phyloP scores from a whole-genome alignment of 331 rosid genomes.

The Stylosanthes scabra region DNA sequence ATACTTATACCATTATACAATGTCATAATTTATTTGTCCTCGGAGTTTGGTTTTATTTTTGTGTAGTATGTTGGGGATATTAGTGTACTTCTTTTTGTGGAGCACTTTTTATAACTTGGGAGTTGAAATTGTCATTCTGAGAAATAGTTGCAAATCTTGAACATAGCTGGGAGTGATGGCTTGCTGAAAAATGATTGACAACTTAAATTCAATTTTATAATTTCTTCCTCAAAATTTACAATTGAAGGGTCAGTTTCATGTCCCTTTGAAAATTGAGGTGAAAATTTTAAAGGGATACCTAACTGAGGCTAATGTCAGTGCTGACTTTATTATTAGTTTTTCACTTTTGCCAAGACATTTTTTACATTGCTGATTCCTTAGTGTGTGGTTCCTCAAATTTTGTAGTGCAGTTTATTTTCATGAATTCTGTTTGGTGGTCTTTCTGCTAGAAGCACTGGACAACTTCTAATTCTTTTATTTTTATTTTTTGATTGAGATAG shows the following conservation, averaged over 20 bases:
- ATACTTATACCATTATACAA: background rate
- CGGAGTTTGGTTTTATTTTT: background rate
- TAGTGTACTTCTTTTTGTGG: slow-evolving; percentile 19
- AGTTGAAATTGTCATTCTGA: slow-evolving; percentile 13
- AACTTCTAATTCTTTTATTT: slow-evolving; percentile 35
- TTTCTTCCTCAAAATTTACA: background rate
- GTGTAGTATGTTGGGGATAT: slow-evolving; percentile 21
- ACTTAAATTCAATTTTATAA: background rate
- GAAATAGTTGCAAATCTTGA: slow-evolving; percentile 27
- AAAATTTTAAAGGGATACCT: slow-evolving; percentile 9
- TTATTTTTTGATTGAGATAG: slow-evolving; percentile 51
- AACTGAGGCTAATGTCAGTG: slow-evolving; percentile 10
- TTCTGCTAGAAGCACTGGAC: slow-evolving; percentile 25
- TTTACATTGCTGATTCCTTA: slow-evolving; percentile 26
- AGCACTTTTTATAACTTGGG: slow-evolving; percentile 17
- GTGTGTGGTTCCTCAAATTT: slow-evolving; percentile 22
- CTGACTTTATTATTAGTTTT: slow-evolving; percentile 5
- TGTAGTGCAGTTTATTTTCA: slow-evolving; percentile 19
- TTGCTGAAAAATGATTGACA: background rate
- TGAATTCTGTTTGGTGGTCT: slow-evolving; percentile 28
- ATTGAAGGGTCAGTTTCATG: slow-evolving; percentile 19
- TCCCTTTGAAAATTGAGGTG: slow-evolving; percentile 1
- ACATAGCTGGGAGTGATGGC: slow-evolving; percentile 19
- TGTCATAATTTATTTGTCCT: slow-evolving; percentile 28
- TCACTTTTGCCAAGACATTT: background rate